Conservation (phyloP, 2,329 filamentous ascomycete genomes). For the Xylariaceae sp. region DNA sequence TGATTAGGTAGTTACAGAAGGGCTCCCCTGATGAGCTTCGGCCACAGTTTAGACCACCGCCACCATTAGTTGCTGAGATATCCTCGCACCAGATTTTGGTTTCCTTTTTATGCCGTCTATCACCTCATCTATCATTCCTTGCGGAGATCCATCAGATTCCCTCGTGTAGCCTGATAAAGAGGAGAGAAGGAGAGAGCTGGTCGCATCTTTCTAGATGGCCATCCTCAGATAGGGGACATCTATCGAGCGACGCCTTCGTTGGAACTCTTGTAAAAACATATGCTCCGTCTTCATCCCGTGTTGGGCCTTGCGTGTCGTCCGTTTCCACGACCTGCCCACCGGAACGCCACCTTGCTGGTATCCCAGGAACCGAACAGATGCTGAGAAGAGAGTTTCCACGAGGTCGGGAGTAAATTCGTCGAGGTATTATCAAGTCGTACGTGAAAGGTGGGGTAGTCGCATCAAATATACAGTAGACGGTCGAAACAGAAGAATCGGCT, state of each 20-base stretch:
- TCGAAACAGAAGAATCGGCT: constrained; percentile 1
- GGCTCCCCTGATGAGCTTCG: no score
- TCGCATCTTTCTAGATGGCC: neutral
- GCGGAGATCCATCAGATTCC: no score
- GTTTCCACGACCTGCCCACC: constrained; percentile 14
- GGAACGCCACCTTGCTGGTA: constrained; percentile 15
- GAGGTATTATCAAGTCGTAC: constrained; percentile 22
- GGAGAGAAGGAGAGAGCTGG: neutral
- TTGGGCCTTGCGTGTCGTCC: no score
- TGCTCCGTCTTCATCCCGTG: neutral
- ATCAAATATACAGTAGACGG: constrained; percentile 18
- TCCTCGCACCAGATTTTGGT: no score
- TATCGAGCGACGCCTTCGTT: no score
- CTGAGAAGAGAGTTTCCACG: constrained; percentile 21
- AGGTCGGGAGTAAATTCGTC: constrained; percentile 10
- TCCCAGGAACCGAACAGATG: constrained; percentile 13
- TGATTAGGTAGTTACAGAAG: no score
- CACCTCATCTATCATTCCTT: no score
- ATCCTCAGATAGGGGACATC: no score
- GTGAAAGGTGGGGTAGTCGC: constrained; percentile 7
- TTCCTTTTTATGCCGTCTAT: no score
- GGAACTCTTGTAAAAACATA: neutral
- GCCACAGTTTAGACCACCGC: no score
- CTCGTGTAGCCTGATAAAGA: neutral
- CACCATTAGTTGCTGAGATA: no score